Evolutionary conservation across 2,329 filamentous ascomycete genomes (phyloP).

Genomic region (Triangularia verruculosa): DNA sequence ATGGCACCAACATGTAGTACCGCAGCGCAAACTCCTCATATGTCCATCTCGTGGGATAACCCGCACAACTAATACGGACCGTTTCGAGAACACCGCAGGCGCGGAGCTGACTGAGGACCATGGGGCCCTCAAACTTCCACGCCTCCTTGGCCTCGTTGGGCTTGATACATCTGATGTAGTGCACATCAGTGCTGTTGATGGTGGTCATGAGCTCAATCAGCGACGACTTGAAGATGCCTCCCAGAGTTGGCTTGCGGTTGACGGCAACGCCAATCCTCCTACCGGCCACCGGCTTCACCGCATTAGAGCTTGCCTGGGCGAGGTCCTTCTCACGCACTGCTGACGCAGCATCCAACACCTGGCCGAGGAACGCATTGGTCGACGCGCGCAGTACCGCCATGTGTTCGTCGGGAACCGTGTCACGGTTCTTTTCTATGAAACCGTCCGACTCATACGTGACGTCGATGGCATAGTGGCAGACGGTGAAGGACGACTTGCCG

Average conservation of each 20-base stretch:
- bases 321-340: conserved; percentile 87
- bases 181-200: conserved; percentile 96
- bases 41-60: conserved; percentile 96
- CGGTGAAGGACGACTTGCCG: conserved; percentile 94
- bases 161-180: conserved; percentile 99
- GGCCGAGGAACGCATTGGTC: conserved; percentile 77
- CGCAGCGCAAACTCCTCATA: conserved; percentile 97
- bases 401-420: conserved; percentile 97
- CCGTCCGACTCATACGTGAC: conserved; percentile 98
- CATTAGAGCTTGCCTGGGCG: conserved; percentile 59
- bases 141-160: conserved; percentile 95
- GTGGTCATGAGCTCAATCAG: conserved; percentile 97
- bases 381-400: conserved; percentile 87
- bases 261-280: conserved; percentile 88
- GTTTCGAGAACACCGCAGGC: conserved; percentile 99
- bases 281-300: conserved; percentile 76
- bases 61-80: conserved; percentile 93
- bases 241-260: conserved; percentile 93
- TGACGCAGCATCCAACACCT: conserved; percentile 81
- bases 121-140: conserved; percentile 98
- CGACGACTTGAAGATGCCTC: conserved; percentile 98
- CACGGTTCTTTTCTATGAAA: conserved; percentile 99
- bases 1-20: conserved; percentile 97
- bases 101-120: conserved; percentile 95
- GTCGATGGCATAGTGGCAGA: conserved; percentile 96